Evolutionary conservation across 208 protist genomes (phyloP).

Genomic region (Leishmania braziliensis): DNA sequence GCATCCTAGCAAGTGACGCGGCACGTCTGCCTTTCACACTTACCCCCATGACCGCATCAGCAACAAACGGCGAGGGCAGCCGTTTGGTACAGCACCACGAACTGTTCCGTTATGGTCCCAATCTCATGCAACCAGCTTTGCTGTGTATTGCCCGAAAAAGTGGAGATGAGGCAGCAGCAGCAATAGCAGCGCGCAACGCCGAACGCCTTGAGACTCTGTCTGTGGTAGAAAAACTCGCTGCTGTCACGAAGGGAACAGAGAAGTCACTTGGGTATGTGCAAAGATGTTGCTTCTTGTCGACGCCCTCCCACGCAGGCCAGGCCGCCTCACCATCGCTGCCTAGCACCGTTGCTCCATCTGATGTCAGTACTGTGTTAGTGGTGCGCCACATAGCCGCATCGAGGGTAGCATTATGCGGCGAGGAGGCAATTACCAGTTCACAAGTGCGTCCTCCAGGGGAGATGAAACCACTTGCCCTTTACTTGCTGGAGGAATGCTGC

Average conservation of each 20-base stretch:
- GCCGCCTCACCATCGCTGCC: neutral
- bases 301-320: neutral
- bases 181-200: neutral
- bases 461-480: slow-evolving; percentile 44
- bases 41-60: neutral
- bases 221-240: neutral
- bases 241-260: slow-evolving; percentile 1
- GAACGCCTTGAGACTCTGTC: slow-evolving; percentile 4
- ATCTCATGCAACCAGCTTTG: slow-evolving; percentile 6
- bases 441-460: slow-evolving; percentile 2
- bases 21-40: slow-evolving; percentile 18
- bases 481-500: slow-evolving; percentile 69
- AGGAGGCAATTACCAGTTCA: neutral
- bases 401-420: slow-evolving; percentile 30
- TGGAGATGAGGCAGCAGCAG: neutral
- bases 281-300: slow-evolving; percentile 9
- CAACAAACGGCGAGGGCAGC: neutral
- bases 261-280: neutral
- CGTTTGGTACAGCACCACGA: neutral
- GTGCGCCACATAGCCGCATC: slow-evolving; percentile 40
- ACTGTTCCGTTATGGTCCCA: slow-evolving; percentile 16
- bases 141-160: slow-evolving; percentile 12
- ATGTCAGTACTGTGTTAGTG: slow-evolving; percentile 41
- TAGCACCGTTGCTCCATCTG: slow-evolving; percentile 3
- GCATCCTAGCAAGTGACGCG: slow-evolving; percentile 32